Base-by-base conservation (phyloP, 352 stramenopile species). In the Globisporangium orthogonon region DNA sequence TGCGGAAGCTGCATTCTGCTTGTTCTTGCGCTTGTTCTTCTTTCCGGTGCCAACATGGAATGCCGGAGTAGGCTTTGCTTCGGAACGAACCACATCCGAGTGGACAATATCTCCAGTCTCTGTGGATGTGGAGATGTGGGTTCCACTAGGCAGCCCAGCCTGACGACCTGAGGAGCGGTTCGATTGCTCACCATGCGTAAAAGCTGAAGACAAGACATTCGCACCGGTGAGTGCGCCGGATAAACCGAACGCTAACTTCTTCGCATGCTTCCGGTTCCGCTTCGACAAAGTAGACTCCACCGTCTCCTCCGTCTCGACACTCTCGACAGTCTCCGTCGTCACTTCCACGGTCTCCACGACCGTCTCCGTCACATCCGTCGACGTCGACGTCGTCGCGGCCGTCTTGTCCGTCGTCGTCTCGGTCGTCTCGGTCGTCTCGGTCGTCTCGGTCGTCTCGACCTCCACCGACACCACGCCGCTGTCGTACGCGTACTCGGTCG, bases 1-100 rank as follows among this genome's bases (percentile, higher is more conserved):
- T 49, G 53, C 48, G 15, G 15, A 41, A 10, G 17, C 56, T 2
- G 50, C 54, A 35, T 40, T 47, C 17, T 49, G 50, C 50, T 46
- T 51, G 18, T 40, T 33, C 51, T 55, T 59, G 50, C 50, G 50
- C 35, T 55, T 55, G 50, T 30, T 46, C 33, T 55, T 55, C 29
- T 33, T 29, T 40, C 48, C 48, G 3, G 30, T 23, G 6, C 30
- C 30, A 30, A 52, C 14, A 11, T 52, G 46, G 46, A 51, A 33
- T 10, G 46, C 29, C 13, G 46, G 29, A 3, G 46, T 5, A 15
- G 18, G 7, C 46, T 45, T 45, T 15, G 17, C 40, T 6, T 45
- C 40, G 17, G 13, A 14, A 45, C n/a, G 40, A 13, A 45, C 40
- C 6, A 6, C 40, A n/a, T 45, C 40, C 4, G 17, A 14, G 40